Conservation (phyloP, 2,329 filamentous ascomycete species). For the Chaetomium strumarium region DNA sequence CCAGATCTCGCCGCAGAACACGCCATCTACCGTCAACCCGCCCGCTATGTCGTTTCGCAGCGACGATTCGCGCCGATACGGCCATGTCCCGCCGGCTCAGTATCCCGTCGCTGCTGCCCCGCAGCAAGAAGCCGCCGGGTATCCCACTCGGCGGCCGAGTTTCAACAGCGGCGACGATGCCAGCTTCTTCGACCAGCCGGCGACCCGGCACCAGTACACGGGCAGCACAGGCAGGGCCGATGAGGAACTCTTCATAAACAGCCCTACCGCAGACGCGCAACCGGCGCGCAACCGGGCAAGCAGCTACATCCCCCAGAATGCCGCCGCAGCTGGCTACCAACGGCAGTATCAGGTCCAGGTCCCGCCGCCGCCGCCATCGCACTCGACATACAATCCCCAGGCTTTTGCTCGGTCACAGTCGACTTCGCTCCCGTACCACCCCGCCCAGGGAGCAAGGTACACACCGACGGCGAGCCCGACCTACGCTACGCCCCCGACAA, state of each 20-base stretch:
- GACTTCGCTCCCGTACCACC: conserved; percentile 45
- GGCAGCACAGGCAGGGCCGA: conserved; percentile 32
- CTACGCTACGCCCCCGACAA: conserved; percentile 32
- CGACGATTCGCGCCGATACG: conserved; percentile 58
- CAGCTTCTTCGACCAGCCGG: conserved; percentile 41
- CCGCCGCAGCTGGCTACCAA: conserved; percentile 46
- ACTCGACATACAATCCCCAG: conserved; percentile 64
- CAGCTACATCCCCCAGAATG: conserved; percentile 34
- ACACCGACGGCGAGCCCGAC: conserved; percentile 34
- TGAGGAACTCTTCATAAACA: conserved; percentile 61
- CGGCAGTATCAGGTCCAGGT: conserved; percentile 44
- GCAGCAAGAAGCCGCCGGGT: conserved; percentile 27
- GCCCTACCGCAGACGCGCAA: conserved; percentile 33
- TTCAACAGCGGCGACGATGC: conserved; percentile 73
- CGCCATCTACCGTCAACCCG: not conserved
- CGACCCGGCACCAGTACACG: conserved; percentile 29
- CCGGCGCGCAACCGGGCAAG: conserved; percentile 20
- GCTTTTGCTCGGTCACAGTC: conserved; percentile 54
- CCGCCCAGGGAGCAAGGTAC: conserved; percentile 36
- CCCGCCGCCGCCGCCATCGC: conserved; percentile 32
- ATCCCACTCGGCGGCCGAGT: conserved; percentile 55
- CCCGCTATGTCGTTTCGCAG: conserved; percentile 56
- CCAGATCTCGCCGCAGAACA: not conserved
- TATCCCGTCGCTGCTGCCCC: conserved; percentile 49
- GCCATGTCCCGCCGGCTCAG: conserved; percentile 60